A percentile compares a stretch with the other conserved stretches of the same genome.
phyloP scores from a whole-genome alignment of 768 basidiomycete genomes.

The Lyophyllum shimeji region DNA sequence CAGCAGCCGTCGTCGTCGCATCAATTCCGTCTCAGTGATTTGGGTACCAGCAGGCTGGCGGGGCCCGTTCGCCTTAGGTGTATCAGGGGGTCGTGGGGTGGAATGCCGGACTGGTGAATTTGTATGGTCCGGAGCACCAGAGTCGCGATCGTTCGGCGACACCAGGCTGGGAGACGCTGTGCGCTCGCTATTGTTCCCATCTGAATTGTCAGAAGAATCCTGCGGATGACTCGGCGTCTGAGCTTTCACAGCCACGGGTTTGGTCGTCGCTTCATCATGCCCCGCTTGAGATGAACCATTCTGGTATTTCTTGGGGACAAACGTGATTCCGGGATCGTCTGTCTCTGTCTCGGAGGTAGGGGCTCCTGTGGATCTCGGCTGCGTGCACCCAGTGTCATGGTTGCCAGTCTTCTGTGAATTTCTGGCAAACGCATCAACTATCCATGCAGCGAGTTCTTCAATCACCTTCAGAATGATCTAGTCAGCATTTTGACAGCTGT shows the following conservation, averaged over 20 bases:
- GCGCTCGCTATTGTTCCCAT: slow-evolving; percentile 8
- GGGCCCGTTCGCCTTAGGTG: slow-evolving; percentile 27
- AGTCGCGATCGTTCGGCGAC: background rate
- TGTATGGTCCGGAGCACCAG: background rate
- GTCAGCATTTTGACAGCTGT: slow-evolving; percentile 1
- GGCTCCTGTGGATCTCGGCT: background rate
- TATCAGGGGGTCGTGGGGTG: slow-evolving; percentile 17
- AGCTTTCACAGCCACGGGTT: background rate
- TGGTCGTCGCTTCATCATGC: slow-evolving; percentile 1
- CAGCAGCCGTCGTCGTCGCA: slow-evolving; percentile 74
- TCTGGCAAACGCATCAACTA: slow-evolving; percentile 60
- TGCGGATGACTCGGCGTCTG: background rate
- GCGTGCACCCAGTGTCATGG: background rate
- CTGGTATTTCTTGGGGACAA: slow-evolving; percentile 39
- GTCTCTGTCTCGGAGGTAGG: slow-evolving; percentile 55
- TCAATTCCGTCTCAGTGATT: slow-evolving; percentile 76
- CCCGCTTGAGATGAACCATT: slow-evolving; percentile 7
- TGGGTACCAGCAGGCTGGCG: slow-evolving; percentile 57
- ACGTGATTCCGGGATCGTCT: slow-evolving; percentile 69
- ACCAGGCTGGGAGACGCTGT: slow-evolving; percentile 8
- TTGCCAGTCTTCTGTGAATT: slow-evolving; percentile 15
- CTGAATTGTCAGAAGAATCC: slow-evolving; percentile 8
- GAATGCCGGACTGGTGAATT: slow-evolving; percentile 8
- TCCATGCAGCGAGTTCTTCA: slow-evolving; percentile 88
- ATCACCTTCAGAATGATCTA: slow-evolving; percentile 45